phyloP scores from a whole-genome alignment of 78 protist species.

The Kipferlia bialata region DNA sequence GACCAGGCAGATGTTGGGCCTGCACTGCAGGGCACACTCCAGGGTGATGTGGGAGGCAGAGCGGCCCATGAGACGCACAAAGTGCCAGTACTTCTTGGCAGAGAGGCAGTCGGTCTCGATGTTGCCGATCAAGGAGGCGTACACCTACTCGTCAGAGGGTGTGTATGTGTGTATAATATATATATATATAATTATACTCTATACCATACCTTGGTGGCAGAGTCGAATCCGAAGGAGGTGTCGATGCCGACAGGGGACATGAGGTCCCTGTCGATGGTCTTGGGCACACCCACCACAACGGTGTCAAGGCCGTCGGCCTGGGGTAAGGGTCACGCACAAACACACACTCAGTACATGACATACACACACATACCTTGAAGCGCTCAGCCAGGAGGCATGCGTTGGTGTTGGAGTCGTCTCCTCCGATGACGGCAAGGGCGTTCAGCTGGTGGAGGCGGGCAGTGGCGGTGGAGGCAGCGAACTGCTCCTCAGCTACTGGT shows the following conservation, averaged over 20 bases:
- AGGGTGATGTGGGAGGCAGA: slow-evolving; percentile 46
- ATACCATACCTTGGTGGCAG: slow-evolving; percentile 36
- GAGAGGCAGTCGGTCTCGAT: slow-evolving; percentile 22
- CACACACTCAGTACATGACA: no score
- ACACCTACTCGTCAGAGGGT: no score
- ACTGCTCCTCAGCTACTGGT: slow-evolving; percentile 21
- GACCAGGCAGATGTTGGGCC: slow-evolving; percentile 29
- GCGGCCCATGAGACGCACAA: slow-evolving; percentile 54
- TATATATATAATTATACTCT: no score
- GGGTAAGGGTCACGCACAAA: no score
- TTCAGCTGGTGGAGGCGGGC: slow-evolving; percentile 12
- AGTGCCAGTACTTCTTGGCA: slow-evolving; percentile 35
- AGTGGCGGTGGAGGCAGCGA: neutral
- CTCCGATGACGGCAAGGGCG: slow-evolving; percentile 41
- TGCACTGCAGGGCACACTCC: slow-evolving; percentile 42
- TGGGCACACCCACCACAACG: slow-evolving; percentile 50
- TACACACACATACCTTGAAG: no score
- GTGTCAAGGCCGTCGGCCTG: neutral
- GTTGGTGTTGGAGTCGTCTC: slow-evolving; percentile 54
- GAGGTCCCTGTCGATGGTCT: slow-evolving; percentile 57
- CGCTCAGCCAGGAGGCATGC: slow-evolving; percentile 44
- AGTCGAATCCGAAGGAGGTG: slow-evolving; percentile 47
- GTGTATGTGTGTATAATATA: no score
- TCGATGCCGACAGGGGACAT: slow-evolving; percentile 28
- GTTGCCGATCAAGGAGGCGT: slow-evolving; percentile 39